A percentile compares a stretch with the other conserved stretches of the same genome.
Conservation (phyloP, 116 monocot species). For the Cymodocea nodosa region DNA sequence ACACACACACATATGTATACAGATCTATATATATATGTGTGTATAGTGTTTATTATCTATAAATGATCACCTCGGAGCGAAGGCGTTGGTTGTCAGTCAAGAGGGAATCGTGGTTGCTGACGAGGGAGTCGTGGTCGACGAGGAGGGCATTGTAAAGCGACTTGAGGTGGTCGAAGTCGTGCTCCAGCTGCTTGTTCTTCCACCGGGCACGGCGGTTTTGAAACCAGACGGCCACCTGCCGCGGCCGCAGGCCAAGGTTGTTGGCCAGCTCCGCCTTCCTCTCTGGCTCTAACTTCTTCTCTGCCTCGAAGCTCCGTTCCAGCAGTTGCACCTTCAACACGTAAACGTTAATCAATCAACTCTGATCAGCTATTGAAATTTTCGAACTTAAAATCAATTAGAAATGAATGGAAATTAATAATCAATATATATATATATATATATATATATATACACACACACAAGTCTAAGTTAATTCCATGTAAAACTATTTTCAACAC, state of each 20-base stretch:
- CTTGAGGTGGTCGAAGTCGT: slow-evolving; percentile 61
- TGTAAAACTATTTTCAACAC: too few relatives aligned
- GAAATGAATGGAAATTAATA: too few relatives aligned
- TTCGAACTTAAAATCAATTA: too few relatives aligned
- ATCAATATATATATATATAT: too few relatives aligned
- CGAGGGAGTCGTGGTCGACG: slow-evolving; percentile 38
- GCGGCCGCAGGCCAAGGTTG: slow-evolving; percentile 23
- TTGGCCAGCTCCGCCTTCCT: slow-evolving; percentile 43
- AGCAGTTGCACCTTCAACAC: slow-evolving; percentile 38
- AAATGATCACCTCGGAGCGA: slow-evolving; percentile 40
- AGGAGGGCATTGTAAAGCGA: slow-evolving; percentile 44
- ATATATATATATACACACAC: too few relatives aligned
- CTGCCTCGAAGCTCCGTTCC: slow-evolving; percentile 60
- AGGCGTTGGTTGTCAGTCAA: slow-evolving; percentile 47
- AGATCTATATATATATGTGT: too few relatives aligned
- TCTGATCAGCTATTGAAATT: too few relatives aligned
- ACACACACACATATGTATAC: neutral
- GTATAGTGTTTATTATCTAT: too few relatives aligned
- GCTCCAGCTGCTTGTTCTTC: slow-evolving; percentile 83
- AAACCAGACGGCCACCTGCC: slow-evolving; percentile 25
- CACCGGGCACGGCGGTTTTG: slow-evolving; percentile 59
- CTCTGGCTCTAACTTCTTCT: slow-evolving; percentile 88
- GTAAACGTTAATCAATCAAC: neutral
- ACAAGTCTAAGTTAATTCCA: too few relatives aligned
- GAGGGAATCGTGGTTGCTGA: slow-evolving; percentile 13